Percentiles rank a stretch among this genome's conserved stretches.
Evolutionary conservation across 1,139 yeast genomes (phyloP).

Genomic region (Hyphopichia pseudoburtonii): DNA sequence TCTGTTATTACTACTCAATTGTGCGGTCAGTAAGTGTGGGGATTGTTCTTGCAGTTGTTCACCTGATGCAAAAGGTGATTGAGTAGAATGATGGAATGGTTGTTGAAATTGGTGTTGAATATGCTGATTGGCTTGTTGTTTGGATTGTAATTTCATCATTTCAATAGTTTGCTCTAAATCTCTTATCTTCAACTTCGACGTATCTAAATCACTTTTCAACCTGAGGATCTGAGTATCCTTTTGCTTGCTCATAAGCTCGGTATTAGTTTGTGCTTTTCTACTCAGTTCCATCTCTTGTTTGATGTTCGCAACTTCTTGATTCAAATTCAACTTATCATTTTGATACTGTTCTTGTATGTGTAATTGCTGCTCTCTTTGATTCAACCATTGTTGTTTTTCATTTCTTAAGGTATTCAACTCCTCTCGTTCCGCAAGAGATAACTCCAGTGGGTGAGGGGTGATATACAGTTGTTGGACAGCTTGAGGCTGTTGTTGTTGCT

Average conservation of each 20-base stretch:
- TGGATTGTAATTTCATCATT: conserved; percentile 38
- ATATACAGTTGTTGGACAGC: conserved; percentile 8
- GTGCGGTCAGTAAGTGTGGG: neutral
- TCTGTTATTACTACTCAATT: neutral
- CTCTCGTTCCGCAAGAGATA: conserved; percentile 29
- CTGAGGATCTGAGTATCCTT: conserved; percentile 66
- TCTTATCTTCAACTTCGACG: conserved; percentile 45
- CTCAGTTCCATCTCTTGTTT: conserved; percentile 21
- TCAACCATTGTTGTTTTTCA: conserved; percentile 54
- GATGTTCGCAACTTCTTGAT: conserved; percentile 35
- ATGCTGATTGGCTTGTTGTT: conserved; percentile 10
- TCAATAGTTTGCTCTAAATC: conserved; percentile 56
- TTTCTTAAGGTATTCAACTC: conserved; percentile 54
- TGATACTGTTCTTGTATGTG: conserved; percentile 41
- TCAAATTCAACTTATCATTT: conserved; percentile 42
- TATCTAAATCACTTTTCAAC: conserved; percentile 59
- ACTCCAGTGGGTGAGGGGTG: conserved; percentile 8
- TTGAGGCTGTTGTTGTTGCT: conserved; percentile 1
- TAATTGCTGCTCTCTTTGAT: conserved; percentile 41
- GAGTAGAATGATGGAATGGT: conserved; percentile 6
- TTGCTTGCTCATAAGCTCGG: conserved; percentile 55
- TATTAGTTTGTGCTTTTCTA: conserved; percentile 51
- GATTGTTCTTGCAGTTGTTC: conserved; percentile 1
- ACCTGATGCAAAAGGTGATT: conserved; percentile 1
- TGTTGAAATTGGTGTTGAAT: conserved; percentile 10